Conservation (phyloP, 805 yeast genomes). For the Wickerhamomyces queroliae region DNA sequence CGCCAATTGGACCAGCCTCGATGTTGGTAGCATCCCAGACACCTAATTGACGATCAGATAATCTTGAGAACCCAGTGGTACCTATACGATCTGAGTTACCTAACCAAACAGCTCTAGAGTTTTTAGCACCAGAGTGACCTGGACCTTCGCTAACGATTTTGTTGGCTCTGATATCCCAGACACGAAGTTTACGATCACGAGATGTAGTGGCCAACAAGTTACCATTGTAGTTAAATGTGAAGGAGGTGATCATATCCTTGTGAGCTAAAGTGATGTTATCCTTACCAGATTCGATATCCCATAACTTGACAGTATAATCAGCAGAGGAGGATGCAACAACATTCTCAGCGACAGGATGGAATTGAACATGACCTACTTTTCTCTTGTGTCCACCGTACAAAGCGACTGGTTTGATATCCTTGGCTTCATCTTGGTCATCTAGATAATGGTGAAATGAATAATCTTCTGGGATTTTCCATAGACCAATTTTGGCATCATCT, state of each 20-base stretch:
- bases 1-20: conserved; percentile 81
- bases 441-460: conserved; percentile 63
- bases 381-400: conserved; percentile 80
- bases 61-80: conserved; percentile 91
- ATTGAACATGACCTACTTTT: conserved; percentile 88
- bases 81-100: conserved; percentile 80
- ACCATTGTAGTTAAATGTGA: conserved; percentile 89
- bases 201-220: conserved; percentile 80
- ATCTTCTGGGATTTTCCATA: conserved; percentile 85
- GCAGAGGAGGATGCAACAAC: conserved; percentile 86
- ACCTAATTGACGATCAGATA: conserved; percentile 93
- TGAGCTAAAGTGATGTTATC: conserved; percentile 72
- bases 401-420: conserved; percentile 68
- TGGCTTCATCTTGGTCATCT: conserved; percentile 49
- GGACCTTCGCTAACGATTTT: conserved; percentile 74
- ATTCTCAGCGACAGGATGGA: conserved; percentile 83
- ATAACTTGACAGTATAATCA: conserved; percentile 86
- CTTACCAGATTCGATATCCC: conserved; percentile 80
- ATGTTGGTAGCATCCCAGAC: conserved; percentile 82
- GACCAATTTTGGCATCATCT: conserved; percentile 72
- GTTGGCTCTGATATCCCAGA: conserved; percentile 85
- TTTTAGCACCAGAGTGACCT: conserved; percentile 92
- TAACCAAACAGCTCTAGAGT: conserved; percentile 83
- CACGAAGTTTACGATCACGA: conserved; percentile 83
- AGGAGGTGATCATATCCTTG: conserved; percentile 87